Evolutionary conservation across 164 flowering plant genomes (phyloP).

Genomic region (Dillenia suffruticosa): DNA sequence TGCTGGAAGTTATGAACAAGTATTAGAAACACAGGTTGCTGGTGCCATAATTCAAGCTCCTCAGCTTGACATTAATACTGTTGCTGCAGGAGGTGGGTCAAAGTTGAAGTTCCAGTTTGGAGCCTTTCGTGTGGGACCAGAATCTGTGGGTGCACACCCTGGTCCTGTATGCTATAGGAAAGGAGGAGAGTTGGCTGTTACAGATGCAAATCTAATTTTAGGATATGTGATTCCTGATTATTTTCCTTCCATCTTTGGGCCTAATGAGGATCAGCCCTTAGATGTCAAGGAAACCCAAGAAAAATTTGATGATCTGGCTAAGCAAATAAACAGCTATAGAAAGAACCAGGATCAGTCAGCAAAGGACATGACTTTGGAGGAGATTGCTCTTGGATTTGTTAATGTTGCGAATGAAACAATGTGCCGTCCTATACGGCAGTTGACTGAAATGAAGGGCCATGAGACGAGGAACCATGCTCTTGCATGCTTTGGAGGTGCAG

Average conservation of each 20-base stretch:
- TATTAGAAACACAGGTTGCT: constrained; percentile 90
- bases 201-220: constrained; percentile 89
- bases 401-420: constrained; percentile 98
- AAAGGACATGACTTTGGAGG: constrained; percentile 87
- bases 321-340: constrained; percentile 60
- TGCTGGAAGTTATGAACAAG: constrained; percentile 91
- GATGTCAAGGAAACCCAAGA: constrained; percentile 63
- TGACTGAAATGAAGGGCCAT: constrained; percentile 98
- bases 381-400: constrained; percentile 91
- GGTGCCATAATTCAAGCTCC: constrained; percentile 98
- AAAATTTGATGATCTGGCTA: constrained; percentile 76
- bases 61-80: constrained; percentile 95
- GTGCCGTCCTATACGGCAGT: constrained; percentile 96
- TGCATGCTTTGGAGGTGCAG: constrained; percentile 99
- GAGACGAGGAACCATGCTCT: constrained; percentile 94
- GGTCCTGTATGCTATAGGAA: constrained; percentile 98
- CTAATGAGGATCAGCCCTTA: constrained; percentile 78
- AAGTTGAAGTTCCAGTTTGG: constrained; percentile 92
- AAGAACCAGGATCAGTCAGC: constrained; percentile 65
- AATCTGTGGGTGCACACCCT: constrained; percentile 98
- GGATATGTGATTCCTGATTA: constrained; percentile 89
- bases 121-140: constrained; percentile 93
- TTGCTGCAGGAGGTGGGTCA: constrained; percentile 99
- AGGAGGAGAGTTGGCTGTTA: constrained; percentile 93
- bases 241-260: constrained; percentile 94